Conservation (phyloP, 2,329 filamentous ascomycete genomes). For the Myriangium duriaei region DNA sequence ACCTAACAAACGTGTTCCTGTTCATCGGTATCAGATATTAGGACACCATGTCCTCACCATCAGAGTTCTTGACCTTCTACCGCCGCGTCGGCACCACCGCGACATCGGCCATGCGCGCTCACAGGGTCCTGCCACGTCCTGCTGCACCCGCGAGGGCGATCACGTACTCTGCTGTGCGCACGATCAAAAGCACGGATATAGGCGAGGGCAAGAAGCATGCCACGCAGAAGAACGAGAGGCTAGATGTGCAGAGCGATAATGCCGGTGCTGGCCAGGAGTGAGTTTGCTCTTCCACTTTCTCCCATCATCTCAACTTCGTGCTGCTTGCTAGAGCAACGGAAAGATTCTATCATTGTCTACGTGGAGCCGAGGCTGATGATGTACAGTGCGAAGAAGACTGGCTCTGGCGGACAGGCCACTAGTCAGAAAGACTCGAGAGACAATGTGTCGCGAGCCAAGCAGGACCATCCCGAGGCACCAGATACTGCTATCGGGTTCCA, state of each 20-base stretch:
- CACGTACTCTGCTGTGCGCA: constrained; percentile 8
- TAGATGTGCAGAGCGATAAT: constrained; percentile 25
- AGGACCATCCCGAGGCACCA: constrained; percentile 36
- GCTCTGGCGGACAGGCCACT: constrained; percentile 29
- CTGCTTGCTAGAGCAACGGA: no score
- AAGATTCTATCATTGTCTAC: no score
- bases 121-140: constrained; percentile 6
- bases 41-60: constrained; percentile 22
- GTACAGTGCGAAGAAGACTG: constrained; percentile 19
- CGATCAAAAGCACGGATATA: constrained; percentile 8
- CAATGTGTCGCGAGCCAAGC: constrained; percentile 30
- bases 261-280: constrained; percentile 23
- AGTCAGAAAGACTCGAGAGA: constrained; percentile 26
- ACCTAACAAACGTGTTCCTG: no score
- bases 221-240: constrained; percentile 22
- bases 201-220: constrained; percentile 19
- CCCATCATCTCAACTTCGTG: neutral
- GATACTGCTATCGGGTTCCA: constrained; percentile 37
- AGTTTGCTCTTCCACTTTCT: constrained; percentile 11
- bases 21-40: no score
- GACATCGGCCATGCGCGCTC: constrained; percentile 10
- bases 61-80: constrained; percentile 29
- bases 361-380: neutral
- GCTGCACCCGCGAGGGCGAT: constrained; percentile 9
- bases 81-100: constrained; percentile 16